Evolutionary conservation across 2,329 filamentous ascomycete species (phyloP), one percentile per base, ranked within the genome.

Genomic region (Mycogone perniciosa): DNA sequence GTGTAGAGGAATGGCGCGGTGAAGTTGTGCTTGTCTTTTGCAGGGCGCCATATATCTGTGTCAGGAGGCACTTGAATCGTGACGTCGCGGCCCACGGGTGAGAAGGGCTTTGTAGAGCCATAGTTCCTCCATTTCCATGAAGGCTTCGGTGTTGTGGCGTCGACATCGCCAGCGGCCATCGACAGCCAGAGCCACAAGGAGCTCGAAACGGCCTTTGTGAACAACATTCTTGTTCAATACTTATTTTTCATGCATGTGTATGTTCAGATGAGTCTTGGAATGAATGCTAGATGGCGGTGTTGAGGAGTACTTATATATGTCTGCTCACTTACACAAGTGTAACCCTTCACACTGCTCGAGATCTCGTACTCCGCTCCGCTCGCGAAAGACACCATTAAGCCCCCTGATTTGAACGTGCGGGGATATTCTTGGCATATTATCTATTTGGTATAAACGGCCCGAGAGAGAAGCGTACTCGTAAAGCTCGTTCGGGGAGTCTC

Each of bases 11-110:
- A 56, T 2, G 54, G 54, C 4, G 54, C 54, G 6, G 54, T 56
- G 50, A 56, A 56, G 35, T 54, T 56, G 49, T 54, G 31, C 43
- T 45, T 47, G 46, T 29, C 30, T n/a, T 34, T 41, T 11, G 54
- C 47, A 1, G 54, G 54, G 9, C 54, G 54, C 54, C 54, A 56
- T 38, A 56, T 51, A 50, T 56, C 54, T 7, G 54, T 56, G 54
- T 56, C 54, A 2, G 54, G 54, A 5, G 54, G 52, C 27, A 54
- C 52, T 26, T 52, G 44, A 34, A 56, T 51, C 30, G 54, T 56
- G 45, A 56, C 31, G 31, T 41, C 31, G 27, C 39, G 49, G 31
- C 35, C 43, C 26, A 56, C 13, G 8, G 54, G 54, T 4, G 54
- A 56, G 26, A 56, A 34, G 11, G 54, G 44, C 30, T 48, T 34